phyloP scores from a whole-genome alignment of 768 basidiomycete genomes.

The Rhodotorula diobovata region DNA sequence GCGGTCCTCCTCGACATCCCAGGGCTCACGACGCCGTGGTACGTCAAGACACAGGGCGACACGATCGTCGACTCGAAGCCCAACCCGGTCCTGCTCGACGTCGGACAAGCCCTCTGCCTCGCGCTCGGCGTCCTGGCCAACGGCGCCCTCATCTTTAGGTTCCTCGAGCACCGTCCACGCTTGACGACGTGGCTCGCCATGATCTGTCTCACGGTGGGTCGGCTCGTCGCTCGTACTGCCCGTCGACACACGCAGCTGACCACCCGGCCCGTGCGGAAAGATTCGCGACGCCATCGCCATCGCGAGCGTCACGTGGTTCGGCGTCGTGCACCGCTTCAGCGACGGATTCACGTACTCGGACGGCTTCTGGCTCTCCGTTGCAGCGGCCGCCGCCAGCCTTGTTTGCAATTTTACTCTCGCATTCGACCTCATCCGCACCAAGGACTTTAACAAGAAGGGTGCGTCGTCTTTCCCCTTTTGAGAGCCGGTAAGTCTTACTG shows the following conservation, averaged over 20 bases:
- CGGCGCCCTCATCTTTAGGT: constrained; percentile 62
- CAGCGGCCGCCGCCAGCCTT: constrained; percentile 64
- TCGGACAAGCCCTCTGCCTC: constrained; percentile 65
- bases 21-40: constrained; percentile 22
- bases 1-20: constrained; percentile 18
- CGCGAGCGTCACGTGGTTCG: constrained; percentile 58
- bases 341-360: constrained; percentile 62
- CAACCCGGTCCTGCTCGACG: constrained; percentile 52
- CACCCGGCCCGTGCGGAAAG: too few species aligned
- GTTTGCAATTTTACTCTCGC: constrained; percentile 66
- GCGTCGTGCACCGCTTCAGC: constrained; percentile 58
- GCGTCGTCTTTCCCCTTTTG: not conserved
- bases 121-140: constrained; percentile 66
- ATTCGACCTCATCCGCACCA: constrained; percentile 58
- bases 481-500: not conserved
- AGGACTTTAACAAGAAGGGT: constrained; percentile 54
- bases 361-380: constrained; percentile 63
- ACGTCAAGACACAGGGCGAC: constrained; percentile 1
- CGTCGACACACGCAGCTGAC: too few species aligned
- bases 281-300: constrained; percentile 64
- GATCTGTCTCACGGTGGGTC: constrained; percentile 41
- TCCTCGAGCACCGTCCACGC: constrained; percentile 55
- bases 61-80: constrained; percentile 12
- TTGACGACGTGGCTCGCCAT: not conserved
- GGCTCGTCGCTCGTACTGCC: too few species aligned